Evolutionary conservation across 2,329 filamentous ascomycete genomes (phyloP), one percentile per base, ranked within the genome.

Genomic region (Tolypocladium nubicola): DNA sequence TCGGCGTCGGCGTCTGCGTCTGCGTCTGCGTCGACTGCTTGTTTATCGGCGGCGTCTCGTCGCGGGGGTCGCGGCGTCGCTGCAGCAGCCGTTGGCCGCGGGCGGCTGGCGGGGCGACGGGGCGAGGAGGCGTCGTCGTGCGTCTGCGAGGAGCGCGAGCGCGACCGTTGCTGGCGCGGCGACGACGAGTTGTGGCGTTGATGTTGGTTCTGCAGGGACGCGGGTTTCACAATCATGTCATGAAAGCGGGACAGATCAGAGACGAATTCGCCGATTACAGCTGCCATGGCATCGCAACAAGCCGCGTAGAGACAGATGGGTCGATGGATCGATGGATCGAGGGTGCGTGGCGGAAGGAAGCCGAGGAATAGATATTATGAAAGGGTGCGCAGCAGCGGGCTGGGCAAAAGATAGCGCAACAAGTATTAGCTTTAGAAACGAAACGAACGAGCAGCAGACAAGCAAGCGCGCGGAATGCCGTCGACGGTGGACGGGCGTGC

Each of bases 181-280:
- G 62, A 38, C 33, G 61, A 70, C 64, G 23, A 30, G 38, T 40
- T 39, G 38, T 79, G 74, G 69, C 78, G 74, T 57, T 76, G 67
- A 59, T 60, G 47, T 35, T 50, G 66, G 61, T 75, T 75, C 61
- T 75, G 76, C 61, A 71, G 72, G 61, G 77, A 65, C 54, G 74
- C 73, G 50, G 78, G 71, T 57, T 74, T 72, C 59, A 75, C 73
- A 76, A 90, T 87, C 79, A 85, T 88, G 75, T 79, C 84, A 77
- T 84, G 83, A 74, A 87, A 86, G 74, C 84, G 82, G 66, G 83
- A 79, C 65, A 85, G 79, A 75, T 90, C 85, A 72, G 88, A 82
- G 74, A 85, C 84, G 76, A 85, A 85, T 77, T 93, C 89, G 71
- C 81, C 81, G 65, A 85, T 80, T 73, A 85, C 71, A 73, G 82